Conservation (phyloP, 331 rosid genomes). For the Pyracantha coccinea region DNA sequence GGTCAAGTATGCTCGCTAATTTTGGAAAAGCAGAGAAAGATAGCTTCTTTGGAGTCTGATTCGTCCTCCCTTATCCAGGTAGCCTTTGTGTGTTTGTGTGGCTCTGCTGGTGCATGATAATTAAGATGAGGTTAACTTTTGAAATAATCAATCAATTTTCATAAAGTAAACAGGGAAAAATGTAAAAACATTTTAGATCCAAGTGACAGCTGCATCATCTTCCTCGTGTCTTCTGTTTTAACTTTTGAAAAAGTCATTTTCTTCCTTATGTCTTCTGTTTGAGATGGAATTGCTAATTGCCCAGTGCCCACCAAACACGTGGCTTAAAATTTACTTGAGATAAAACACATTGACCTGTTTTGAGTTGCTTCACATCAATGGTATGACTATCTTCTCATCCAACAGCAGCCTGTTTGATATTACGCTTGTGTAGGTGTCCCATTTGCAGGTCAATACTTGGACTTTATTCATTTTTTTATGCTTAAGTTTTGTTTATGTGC, state of each 20-base stretch:
- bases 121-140: background rate
- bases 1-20: constrained; percentile 68
- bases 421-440: background rate
- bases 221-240: background rate
- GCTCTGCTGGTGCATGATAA: background rate
- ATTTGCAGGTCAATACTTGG: background rate
- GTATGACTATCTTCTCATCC: background rate
- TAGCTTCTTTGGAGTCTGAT: constrained; percentile 52
- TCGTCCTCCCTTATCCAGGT: constrained; percentile 64
- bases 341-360: background rate
- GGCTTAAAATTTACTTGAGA: constrained; percentile 1
- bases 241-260: background rate
- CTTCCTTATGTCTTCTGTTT: background rate
- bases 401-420: background rate
- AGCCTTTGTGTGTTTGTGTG: background rate
- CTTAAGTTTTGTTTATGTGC: too few relatives aligned
- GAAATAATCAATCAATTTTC: background rate
- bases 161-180: background rate
- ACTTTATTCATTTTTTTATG: background rate
- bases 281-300: background rate
- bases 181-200: background rate
- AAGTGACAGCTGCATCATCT: background rate
- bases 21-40: constrained; percentile 53
- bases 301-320: too few relatives aligned
- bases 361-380: background rate